A percentile compares a stretch with the other conserved stretches of the same genome.
These are phyloP conservation scores for Royoungia palumana DNA, from an alignment of 768 basidiomycete species.

Conservation along the genomic window DNA sequence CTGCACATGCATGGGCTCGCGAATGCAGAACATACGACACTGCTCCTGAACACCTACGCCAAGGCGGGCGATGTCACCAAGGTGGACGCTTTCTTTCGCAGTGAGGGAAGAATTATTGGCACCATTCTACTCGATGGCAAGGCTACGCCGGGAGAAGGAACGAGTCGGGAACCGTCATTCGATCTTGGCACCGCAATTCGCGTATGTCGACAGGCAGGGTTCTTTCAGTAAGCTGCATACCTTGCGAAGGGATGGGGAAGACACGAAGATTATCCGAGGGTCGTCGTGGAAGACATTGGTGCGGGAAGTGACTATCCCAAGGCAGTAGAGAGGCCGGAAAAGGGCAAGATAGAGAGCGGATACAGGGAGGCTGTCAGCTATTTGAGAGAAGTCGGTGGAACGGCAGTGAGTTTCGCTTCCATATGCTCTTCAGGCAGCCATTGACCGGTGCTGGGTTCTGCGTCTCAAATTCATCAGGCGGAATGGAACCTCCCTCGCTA, in stretches of 20 bases:
- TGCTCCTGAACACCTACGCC: conserved; percentile 95
- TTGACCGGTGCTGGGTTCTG: not conserved
- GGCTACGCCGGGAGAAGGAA: conserved; percentile 33
- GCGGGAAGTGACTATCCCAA: conserved; percentile 8
- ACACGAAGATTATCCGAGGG: conserved; percentile 90
- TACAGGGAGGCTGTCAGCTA: conserved; percentile 80
- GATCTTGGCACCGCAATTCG: conserved; percentile 96
- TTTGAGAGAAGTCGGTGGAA: conserved; percentile 71
- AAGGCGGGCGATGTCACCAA: conserved; percentile 90
- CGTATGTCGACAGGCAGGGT: conserved; percentile 94
- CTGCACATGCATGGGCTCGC: conserved; percentile 86
- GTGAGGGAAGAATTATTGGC: conserved; percentile 57
- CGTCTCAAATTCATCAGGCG: conserved; percentile 47
- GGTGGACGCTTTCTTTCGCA: conserved; percentile 89
- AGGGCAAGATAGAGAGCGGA: conserved; percentile 36
- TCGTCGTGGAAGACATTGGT: conserved; percentile 90
- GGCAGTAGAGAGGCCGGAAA: conserved; percentile 14
- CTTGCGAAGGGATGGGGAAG: conserved; percentile 87
- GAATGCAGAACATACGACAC: conserved; percentile 94
- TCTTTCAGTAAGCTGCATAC: conserved; percentile 92
- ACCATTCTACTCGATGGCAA: conserved; percentile 16
- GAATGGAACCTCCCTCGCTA: conserved; percentile 85
- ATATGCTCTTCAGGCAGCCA: not conserved
- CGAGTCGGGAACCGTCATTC: conserved; percentile 78
- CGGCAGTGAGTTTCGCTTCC: conserved; percentile 54